These are phyloP conservation scores for Saccharomycopsis fibuligera DNA, from an alignment of 805 yeast species.

Conservation along the genomic window DNA sequence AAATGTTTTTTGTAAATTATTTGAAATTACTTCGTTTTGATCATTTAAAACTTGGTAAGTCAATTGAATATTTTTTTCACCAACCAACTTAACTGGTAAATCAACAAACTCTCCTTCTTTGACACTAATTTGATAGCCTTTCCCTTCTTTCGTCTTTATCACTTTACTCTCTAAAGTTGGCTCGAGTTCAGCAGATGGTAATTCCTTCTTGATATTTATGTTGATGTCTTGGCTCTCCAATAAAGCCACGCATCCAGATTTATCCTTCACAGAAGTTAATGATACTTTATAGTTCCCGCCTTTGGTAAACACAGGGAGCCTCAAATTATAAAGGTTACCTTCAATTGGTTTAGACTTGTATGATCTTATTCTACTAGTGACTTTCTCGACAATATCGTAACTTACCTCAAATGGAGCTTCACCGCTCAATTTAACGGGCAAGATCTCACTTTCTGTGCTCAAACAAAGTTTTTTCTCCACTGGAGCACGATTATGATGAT, in stretches of 20 bases:
- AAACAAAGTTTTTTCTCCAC: constrained; percentile 37
- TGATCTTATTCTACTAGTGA: constrained; percentile 41
- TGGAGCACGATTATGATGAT: neutral
- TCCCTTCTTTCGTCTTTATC: neutral
- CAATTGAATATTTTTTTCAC: constrained; percentile 32
- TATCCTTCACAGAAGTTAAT: constrained; percentile 62
- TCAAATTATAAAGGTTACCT: constrained; percentile 34
- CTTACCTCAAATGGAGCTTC: constrained; percentile 68
- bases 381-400: constrained; percentile 59
- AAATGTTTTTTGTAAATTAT: constrained; percentile 2
- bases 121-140: constrained; percentile 30
- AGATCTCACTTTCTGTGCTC: constrained; percentile 37
- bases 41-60: constrained; percentile 12
- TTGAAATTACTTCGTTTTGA: constrained; percentile 8
- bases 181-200: constrained; percentile 50
- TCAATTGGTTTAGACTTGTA: constrained; percentile 37
- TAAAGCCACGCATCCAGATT: constrained; percentile 72
- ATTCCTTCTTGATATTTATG: constrained; percentile 62
- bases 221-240: constrained; percentile 56
- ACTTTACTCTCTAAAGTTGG: constrained; percentile 10
- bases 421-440: constrained; percentile 62
- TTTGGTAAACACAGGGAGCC: constrained; percentile 45
- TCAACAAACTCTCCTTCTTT: constrained; percentile 55
- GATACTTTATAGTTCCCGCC: constrained; percentile 74
- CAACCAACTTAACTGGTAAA: constrained; percentile 55